A percentile compares a stretch with the other conserved stretches of the same genome.
These are phyloP conservation scores for Ceratocystis harringtonii DNA, from an alignment of 2,329 filamentous ascomycete genomes.

Conservation along the genomic window DNA sequence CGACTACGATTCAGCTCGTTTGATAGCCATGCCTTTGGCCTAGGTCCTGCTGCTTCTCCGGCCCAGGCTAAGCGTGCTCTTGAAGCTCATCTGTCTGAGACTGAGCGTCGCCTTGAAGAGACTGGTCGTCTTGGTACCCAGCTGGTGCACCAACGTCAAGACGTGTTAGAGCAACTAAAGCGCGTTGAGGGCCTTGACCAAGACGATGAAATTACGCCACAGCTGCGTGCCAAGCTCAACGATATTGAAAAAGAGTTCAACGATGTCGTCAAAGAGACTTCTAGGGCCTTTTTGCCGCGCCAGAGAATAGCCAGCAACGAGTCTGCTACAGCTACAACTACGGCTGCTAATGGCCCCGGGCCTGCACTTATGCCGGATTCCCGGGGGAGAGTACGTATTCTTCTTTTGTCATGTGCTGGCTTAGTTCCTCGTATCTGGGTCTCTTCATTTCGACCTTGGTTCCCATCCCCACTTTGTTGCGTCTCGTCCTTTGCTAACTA, in stretches of 20 bases:
- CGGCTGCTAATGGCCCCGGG: slow-evolving; percentile 22
- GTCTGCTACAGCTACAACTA: slow-evolving; percentile 23
- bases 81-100: slow-evolving; percentile 83
- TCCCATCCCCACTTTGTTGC: no score
- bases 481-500: neutral
- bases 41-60: slow-evolving; percentile 64
- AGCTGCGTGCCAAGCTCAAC: slow-evolving; percentile 65
- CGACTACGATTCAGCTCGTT: slow-evolving; percentile 68
- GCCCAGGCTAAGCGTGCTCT: slow-evolving; percentile 77
- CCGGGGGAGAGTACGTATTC: slow-evolving; percentile 32
- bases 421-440: no score
- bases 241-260: slow-evolving; percentile 93
- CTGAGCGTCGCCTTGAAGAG: slow-evolving; percentile 79
- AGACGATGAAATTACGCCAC: slow-evolving; percentile 65
- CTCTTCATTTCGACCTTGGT: no score
- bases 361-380: slow-evolving; percentile 41
- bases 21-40: slow-evolving; percentile 62
- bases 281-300: slow-evolving; percentile 73
- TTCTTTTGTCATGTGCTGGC: no score
- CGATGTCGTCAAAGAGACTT: slow-evolving; percentile 78
- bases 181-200: slow-evolving; percentile 68
- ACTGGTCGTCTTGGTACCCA: slow-evolving; percentile 78
- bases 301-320: slow-evolving; percentile 64
- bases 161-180: slow-evolving; percentile 64
- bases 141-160: slow-evolving; percentile 71